A percentile compares a stretch with the other conserved stretches of the same genome.
Evolutionary conservation across 2,329 filamentous ascomycete genomes (phyloP).

Genomic region (Westerdykella aurantiaca): DNA sequence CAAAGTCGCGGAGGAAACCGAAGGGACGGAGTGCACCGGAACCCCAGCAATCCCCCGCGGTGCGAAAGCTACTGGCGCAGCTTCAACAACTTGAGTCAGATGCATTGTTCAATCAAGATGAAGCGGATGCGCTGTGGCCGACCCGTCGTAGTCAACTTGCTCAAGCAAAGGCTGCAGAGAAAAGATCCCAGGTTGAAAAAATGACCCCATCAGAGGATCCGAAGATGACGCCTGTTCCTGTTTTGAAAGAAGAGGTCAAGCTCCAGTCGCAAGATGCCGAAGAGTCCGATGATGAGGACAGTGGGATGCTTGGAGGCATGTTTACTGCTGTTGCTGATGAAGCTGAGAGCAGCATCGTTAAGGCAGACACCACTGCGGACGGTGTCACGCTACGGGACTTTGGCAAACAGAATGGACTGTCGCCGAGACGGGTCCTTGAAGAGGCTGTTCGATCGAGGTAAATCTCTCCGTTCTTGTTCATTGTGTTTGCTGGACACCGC

Average conservation of each 20-base stretch:
- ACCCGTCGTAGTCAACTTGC: conserved; percentile 40
- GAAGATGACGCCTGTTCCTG: background rate
- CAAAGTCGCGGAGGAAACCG: conserved; percentile 25
- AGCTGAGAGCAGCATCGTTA: conserved; percentile 26
- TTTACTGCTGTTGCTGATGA: conserved; percentile 45
- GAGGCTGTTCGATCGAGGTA: conserved; percentile 81
- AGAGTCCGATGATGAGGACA: conserved; percentile 49
- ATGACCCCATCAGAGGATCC: background rate
- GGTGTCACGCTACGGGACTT: conserved; percentile 71
- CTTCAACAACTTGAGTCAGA: conserved; percentile 68
- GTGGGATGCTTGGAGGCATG: conserved; percentile 53
- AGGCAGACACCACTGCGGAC: conserved; percentile 32
- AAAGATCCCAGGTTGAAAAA: conserved; percentile 7
- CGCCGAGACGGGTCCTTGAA: conserved; percentile 69
- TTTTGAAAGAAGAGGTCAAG: background rate
- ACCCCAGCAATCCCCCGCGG: conserved; percentile 17
- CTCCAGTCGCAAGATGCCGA: background rate
- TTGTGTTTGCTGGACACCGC: background rate
- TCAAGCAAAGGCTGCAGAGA: conserved; percentile 32
- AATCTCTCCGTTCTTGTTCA: conserved; percentile 6
- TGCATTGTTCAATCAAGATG: conserved; percentile 45
- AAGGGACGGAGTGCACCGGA: conserved; percentile 13
- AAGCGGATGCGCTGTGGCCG: conserved; percentile 45
- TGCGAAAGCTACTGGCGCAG: conserved; percentile 65
- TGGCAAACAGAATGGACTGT: conserved; percentile 73